Percentiles rank a stretch among this genome's conserved stretches.
Conservation (phyloP, 768 basidiomycete species). For the Boletus speciosus region DNA sequence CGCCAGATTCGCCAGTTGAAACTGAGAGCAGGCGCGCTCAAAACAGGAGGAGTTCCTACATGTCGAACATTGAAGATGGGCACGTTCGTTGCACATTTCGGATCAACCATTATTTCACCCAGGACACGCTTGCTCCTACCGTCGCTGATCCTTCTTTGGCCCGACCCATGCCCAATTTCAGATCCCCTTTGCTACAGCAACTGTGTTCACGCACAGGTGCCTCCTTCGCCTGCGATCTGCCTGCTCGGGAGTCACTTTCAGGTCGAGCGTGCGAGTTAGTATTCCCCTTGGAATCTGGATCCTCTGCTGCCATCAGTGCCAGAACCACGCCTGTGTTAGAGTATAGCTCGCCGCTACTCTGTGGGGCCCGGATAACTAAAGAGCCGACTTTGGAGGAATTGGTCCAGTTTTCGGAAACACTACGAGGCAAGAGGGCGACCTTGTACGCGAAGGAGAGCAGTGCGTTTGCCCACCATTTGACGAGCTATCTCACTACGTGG, state of each 20-base stretch:
- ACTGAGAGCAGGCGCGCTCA: slow-evolving; percentile 21
- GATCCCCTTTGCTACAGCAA: slow-evolving; percentile 53
- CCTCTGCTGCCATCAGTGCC: slow-evolving; percentile 41
- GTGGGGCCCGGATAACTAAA: slow-evolving; percentile 47
- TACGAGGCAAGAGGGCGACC: slow-evolving; percentile 79
- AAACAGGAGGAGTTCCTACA: slow-evolving; percentile 25
- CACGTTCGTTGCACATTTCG: slow-evolving; percentile 57
- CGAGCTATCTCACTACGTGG: slow-evolving; percentile 91
- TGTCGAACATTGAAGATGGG: slow-evolving; percentile 28
- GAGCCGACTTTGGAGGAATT: slow-evolving; percentile 85
- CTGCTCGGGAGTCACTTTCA: slow-evolving; percentile 37
- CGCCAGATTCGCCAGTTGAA: slow-evolving; percentile 25
- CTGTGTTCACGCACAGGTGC: slow-evolving; percentile 61
- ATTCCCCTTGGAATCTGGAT: slow-evolving; percentile 60
- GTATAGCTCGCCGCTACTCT: slow-evolving; percentile 46
- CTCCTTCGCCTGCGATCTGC: slow-evolving; percentile 35
- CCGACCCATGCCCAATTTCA: slow-evolving; percentile 41
- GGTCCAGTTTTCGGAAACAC: slow-evolving; percentile 69
- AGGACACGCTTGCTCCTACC: slow-evolving; percentile 10
- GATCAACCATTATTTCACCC: slow-evolving; percentile 47
- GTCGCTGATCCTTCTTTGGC: slow-evolving; percentile 6
- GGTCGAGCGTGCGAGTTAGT: slow-evolving; percentile 66
- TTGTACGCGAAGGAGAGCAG: slow-evolving; percentile 85
- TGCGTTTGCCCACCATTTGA: slow-evolving; percentile 88
- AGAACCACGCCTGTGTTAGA: slow-evolving; percentile 40